Evolutionary conservation across 2,329 filamentous ascomycete genomes (phyloP), one percentile per base, ranked within the genome.

Genomic region (Nothophoma quercina): DNA sequence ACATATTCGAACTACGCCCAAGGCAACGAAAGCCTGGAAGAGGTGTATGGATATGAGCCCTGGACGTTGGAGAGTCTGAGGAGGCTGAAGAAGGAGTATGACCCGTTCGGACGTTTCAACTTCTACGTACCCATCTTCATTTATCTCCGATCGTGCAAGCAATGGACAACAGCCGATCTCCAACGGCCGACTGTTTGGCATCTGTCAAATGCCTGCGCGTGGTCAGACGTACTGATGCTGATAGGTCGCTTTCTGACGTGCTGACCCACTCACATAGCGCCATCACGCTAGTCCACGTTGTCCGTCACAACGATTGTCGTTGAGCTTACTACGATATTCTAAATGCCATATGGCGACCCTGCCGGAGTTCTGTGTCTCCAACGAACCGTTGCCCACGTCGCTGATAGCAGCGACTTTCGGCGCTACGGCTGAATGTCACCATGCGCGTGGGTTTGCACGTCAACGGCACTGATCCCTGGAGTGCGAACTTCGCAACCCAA

Each of bases 1-100:
- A 13, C 65, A 4, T 75, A 75, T 49, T 60, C 73, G 6, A 74
- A 75, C 43, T 75, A 74, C 48, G 65, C 65, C 2, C 55, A 53
- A 15, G 66, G 65, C 1, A 64, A 67, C n/a, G 69, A 72, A 30
- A 59, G 58, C 18, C 44, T 66, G 3, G 61, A 71, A 50, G 59
- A 55, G 0, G 13, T 72, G 12, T 77, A 75, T 50, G 73, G 72
- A 9, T 64, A 66, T 45, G 70, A 75, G 30, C 8, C 53, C 7
- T 73, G 70, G 71, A 56, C 71, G 23, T 23, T 75, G 40, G 55
- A 69, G 55, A 71, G 59, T 49, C 48, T 75, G 43, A 49, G 61
- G 50, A 54, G 21, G 13, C 36, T 76, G 44, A 77, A 75, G 58
- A 59, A 44, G 26, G 49, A 62, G 50, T 73, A 66, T 39, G 74